These are phyloP conservation scores for Salvia rosmarinus DNA, from an alignment of 257 asterid species.

Conservation along the genomic window DNA sequence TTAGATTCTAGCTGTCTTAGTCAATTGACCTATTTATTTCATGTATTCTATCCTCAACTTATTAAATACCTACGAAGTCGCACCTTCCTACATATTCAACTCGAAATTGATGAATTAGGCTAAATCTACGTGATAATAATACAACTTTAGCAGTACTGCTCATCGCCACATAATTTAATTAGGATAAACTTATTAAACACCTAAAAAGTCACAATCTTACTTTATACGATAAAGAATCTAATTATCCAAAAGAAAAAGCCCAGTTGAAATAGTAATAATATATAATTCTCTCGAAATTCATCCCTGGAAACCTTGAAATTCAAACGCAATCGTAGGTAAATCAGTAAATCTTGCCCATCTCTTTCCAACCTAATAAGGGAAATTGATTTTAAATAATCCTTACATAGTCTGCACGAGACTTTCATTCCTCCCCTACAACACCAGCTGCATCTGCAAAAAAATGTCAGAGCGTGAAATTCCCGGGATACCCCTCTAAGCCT, in stretches of 20 bases:
- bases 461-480: slow-evolving; percentile 40
- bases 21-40: no score
- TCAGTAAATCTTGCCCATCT: neutral
- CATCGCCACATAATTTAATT: neutral
- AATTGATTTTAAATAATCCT: neutral
- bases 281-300: no score
- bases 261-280: no score
- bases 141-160: neutral
- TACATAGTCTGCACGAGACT: neutral
- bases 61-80: no score
- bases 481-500: slow-evolving; percentile 37
- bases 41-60: no score
- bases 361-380: neutral
- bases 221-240: neutral
- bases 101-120: no score
- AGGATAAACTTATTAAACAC: neutral
- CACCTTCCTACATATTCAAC: no score
- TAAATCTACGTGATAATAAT: no score
- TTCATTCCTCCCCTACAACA: neutral
- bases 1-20: no score
- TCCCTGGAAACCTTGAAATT: no score
- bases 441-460: slow-evolving; percentile 7
- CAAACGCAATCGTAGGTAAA: neutral
- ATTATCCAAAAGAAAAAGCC: neutral
- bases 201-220: neutral